These are phyloP conservation scores for Prototheca cutis DNA, from an alignment of 163 green algal species.

Conservation along the genomic window DNA sequence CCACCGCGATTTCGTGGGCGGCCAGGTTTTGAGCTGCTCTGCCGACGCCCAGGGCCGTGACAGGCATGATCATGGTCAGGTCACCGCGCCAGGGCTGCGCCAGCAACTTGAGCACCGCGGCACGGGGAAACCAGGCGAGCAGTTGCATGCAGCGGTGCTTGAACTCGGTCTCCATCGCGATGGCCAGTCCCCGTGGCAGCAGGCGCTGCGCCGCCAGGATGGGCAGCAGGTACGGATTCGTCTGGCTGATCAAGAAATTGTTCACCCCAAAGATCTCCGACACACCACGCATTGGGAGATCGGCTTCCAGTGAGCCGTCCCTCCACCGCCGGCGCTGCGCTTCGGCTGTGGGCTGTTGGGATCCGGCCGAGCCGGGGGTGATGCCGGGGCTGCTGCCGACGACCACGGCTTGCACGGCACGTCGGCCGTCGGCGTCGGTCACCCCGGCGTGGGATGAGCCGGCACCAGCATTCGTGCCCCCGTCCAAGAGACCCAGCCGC, in stretches of 20 bases:
- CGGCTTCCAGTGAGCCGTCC: slow-evolving; percentile 89
- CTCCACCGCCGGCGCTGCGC: slow-evolving; percentile 59
- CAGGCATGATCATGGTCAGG: slow-evolving; percentile 85
- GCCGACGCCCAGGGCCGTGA: slow-evolving; percentile 44
- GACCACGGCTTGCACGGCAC: no score
- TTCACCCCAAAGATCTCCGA: slow-evolving; percentile 96
- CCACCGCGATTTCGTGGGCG: slow-evolving; percentile 33
- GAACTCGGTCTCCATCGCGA: slow-evolving; percentile 79
- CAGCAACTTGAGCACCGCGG: slow-evolving; percentile 67
- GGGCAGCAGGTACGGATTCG: slow-evolving; percentile 93
- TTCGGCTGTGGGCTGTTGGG: background rate
- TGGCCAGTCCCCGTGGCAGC: slow-evolving; percentile 47
- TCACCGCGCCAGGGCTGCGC: slow-evolving; percentile 92
- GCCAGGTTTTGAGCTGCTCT: slow-evolving; percentile 82
- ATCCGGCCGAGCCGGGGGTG: no score
- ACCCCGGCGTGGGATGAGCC: no score
- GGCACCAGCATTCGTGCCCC: background rate
- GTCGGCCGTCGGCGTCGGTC: no score
- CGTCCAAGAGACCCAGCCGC: slow-evolving; percentile 16
- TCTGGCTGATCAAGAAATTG: slow-evolving; percentile 93
- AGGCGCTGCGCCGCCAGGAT: slow-evolving; percentile 76
- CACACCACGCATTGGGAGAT: slow-evolving; percentile 76
- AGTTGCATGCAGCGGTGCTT: slow-evolving; percentile 82
- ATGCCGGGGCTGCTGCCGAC: no score
- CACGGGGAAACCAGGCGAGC: slow-evolving; percentile 63